Percentiles rank a stretch among this genome's conserved stretches.
Conservation (phyloP, 2,329 filamentous ascomycete species). For the Fusarium virguliforme region DNA sequence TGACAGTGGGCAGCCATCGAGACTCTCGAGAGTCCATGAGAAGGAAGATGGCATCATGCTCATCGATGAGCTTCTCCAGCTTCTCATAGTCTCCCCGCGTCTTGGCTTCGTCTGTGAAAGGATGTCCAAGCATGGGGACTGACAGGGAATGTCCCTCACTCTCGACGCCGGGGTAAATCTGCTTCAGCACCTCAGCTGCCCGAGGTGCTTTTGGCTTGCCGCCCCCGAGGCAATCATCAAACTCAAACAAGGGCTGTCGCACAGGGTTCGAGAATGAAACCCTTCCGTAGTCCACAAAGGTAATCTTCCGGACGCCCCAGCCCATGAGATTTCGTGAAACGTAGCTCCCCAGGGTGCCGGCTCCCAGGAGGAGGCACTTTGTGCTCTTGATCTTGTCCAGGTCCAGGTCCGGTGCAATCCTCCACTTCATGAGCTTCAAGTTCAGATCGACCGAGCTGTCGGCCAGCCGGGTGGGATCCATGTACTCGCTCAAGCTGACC, state of each 20-base stretch:
- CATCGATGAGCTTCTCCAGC: conserved; percentile 81
- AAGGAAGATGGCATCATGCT: conserved; percentile 94
- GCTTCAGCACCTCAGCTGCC: conserved; percentile 83
- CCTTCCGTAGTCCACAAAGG: conserved; percentile 92
- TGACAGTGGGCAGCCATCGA: conserved; percentile 94
- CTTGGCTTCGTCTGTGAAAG: conserved; percentile 80
- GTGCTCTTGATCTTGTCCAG: conserved; percentile 91
- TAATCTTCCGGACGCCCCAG: conserved; percentile 96
- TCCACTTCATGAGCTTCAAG: conserved; percentile 98
- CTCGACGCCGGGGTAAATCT: conserved; percentile 93
- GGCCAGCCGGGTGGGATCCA: conserved; percentile 90
- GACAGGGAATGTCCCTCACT: conserved; percentile 84
- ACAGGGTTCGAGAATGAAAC: conserved; percentile 98
- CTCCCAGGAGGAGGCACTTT: conserved; percentile 90
- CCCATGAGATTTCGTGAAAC: conserved; percentile 93
- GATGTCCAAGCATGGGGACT: conserved; percentile 96
- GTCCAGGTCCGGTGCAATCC: conserved; percentile 89
- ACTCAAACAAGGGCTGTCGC: conserved; percentile 91
- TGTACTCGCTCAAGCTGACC: conserved; percentile 90
- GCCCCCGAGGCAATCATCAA: conserved; percentile 88
- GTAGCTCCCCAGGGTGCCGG: conserved; percentile 94
- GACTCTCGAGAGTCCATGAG: conserved; percentile 97
- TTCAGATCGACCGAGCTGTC: conserved; percentile 97
- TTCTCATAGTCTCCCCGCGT: conserved; percentile 82
- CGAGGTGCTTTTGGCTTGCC: conserved; percentile 86